Evolutionary conservation across 441 rosid species (phyloP), one percentile per base, ranked within the genome.

Genomic region (Erodium trifolium): DNA sequence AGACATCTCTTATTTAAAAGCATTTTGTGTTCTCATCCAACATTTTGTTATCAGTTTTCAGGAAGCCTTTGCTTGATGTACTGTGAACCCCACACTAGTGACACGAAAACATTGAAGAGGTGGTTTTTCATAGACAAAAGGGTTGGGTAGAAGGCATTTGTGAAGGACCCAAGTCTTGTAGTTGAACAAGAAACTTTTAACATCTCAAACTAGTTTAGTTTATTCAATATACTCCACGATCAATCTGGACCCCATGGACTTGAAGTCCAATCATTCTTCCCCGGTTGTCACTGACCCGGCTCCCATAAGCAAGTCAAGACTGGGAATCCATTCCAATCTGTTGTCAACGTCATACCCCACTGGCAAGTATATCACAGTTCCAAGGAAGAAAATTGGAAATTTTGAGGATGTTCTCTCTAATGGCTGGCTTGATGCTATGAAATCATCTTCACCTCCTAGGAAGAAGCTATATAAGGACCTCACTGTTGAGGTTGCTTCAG

Each of bases 351-450:
- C 93, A 0, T 79, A 82, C 57, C 71, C 89, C 74, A 70, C 88
- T 14, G 74, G 78, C 67, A 86, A 82, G 82, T 80, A 80, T 68
- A 70, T 82, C n/a, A 78, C 72, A 27, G 63, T 77, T 55, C 84
- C 93, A 4, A 70, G 89, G 75, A 91, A 79, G 72, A 93, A 87
- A 79, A 84, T 85, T 19, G 84, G 82, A 47, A 86, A 85, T 76
- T 77, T 88, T 0, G 96, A 91, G 68, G 98, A 93, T 79, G 98
- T 93, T 79, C 74, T 82, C 39, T 89, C 88, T 12, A 91, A 88
- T 68, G 97, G 93, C 23, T 93, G 97, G 94, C 82, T 89, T 11
- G 95, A 93, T 73, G 93, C 94, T 63, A 93, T 93, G 98, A 89
- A 81, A 74, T 88, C 98, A 5, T 93, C 98, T 2, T 93, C 97